Base-by-base conservation (phyloP, 2,329 filamentous ascomycete species). In the Verticillium zaregamsianum region DNA sequence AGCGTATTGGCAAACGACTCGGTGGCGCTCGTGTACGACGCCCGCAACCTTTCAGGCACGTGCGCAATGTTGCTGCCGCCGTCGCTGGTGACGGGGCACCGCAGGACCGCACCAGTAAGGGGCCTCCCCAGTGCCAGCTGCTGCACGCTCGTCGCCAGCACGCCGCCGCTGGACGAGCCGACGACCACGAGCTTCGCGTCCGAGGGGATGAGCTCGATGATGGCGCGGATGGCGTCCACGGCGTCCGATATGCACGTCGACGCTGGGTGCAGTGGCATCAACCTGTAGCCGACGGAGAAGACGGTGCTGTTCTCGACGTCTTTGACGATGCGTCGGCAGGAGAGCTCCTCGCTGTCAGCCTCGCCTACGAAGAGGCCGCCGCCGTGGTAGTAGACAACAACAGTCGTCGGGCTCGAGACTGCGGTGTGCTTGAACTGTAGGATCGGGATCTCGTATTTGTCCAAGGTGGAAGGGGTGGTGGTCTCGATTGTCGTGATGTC, bases 71-170 rank as follows among this genome's bases (percentile, higher is more conserved):
- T 73, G 23, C 72, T 74, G 32, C 75, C 76, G 17, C 76, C 73
- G 67, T 83, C 79, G 60, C 73, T 76, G 3, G 79, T 81, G 28
- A 83, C 80, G 2, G 81, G 80, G 23, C 79, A 78, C 58, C 80
- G 73, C n/a, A 83, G 69, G 4, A 82, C 64, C 4, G 81, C 70
- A 15, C 80, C 81, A 28, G 75, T 63, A 3, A 80, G 62, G 15
- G 66, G 69, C 5, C 65, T 65, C 5, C 32, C 63, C 25, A 67
- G 62, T 23, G 62, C 69, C 14, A 64, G 58, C 63, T 80, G 77
- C 1, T 78, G 73, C 3, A 82, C 73, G 3, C 78, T 72, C 1
- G 79, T 73, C 2, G 80, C 80, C 31, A 83, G 72, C 67, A 82
- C 76, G 2, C 79, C 80, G 9, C 80, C 81, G 59, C 77, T 80